Conservation (phyloP, 495 filamentous ascomycete genomes). For the Aspergillus avenaceus region DNA sequence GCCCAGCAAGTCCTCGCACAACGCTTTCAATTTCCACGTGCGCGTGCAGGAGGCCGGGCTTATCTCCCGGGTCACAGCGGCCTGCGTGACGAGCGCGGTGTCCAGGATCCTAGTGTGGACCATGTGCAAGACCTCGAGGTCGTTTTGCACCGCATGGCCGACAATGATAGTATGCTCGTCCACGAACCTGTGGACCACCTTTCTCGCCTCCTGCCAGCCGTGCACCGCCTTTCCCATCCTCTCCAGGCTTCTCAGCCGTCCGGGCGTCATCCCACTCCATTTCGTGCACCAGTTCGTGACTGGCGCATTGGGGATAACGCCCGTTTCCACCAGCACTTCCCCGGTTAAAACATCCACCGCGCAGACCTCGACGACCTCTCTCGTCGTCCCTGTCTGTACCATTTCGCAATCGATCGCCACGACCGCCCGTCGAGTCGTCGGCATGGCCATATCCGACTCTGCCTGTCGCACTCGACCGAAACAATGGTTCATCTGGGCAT, state of each 20-base stretch:
- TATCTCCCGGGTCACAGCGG: slow-evolving; percentile 10
- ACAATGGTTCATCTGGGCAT: background rate
- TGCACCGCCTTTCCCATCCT: slow-evolving; percentile 22
- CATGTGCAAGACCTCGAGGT: slow-evolving; percentile 37
- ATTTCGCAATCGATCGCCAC: slow-evolving; percentile 27
- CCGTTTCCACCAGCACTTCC: slow-evolving; percentile 32
- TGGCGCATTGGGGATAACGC: slow-evolving; percentile 24
- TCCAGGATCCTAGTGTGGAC: slow-evolving; percentile 37
- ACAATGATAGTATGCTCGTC: slow-evolving; percentile 37
- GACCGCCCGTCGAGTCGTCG: background rate
- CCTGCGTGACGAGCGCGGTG: slow-evolving; percentile 14
- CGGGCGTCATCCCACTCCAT: slow-evolving; percentile 28
- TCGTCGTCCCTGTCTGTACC: slow-evolving; percentile 9
- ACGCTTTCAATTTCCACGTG: slow-evolving; percentile 19
- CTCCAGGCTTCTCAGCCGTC: slow-evolving; percentile 19
- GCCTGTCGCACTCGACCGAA: background rate
- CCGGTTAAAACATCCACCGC: slow-evolving; percentile 37
- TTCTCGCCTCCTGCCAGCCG: slow-evolving; percentile 33
- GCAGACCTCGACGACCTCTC: slow-evolving; percentile 16
- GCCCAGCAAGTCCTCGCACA: slow-evolving; percentile 20
- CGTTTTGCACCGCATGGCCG: slow-evolving; percentile 37
- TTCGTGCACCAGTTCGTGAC: slow-evolving; percentile 32
- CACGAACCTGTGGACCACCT: slow-evolving; percentile 31
- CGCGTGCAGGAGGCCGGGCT: background rate
- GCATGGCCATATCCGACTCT: background rate